phyloP scores from a whole-genome alignment of 2,329 filamentous ascomycete species.

The Pezicula neosporulosa region DNA sequence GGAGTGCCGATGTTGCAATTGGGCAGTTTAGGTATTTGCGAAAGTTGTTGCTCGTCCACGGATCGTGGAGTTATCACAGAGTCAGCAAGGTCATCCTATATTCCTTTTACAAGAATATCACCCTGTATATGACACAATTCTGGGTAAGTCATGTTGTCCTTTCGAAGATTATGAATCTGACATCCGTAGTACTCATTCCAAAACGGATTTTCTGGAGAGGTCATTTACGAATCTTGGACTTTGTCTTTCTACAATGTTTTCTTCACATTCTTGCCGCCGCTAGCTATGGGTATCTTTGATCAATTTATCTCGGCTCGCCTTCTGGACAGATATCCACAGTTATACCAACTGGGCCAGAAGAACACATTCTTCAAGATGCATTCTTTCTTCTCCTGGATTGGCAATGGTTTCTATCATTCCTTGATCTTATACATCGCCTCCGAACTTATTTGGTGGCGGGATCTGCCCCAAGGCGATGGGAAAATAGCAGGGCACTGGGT shows the following conservation, averaged over 20 bases:
- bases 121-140: constrained; percentile 98
- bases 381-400: constrained; percentile 89
- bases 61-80: constrained; percentile 95
- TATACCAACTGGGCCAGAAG: constrained; percentile 90
- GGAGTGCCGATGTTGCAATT: constrained; percentile 93
- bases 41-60: constrained; percentile 91
- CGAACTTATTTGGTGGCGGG: constrained; percentile 76
- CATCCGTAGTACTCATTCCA: constrained; percentile 80
- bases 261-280: constrained; percentile 89
- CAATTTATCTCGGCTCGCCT: constrained; percentile 95
- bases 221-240: constrained; percentile 99
- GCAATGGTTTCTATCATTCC: constrained; percentile 94
- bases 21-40: constrained; percentile 93
- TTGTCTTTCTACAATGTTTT: constrained; percentile 99
- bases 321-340: constrained; percentile 91
- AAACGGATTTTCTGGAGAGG: constrained; percentile 95
- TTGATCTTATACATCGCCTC: constrained; percentile 86
- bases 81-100: constrained; percentile 97
- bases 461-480: constrained; percentile 76
- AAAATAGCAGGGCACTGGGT: constrained; percentile 91
- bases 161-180: constrained; percentile 24
- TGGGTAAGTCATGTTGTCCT: constrained; percentile 61
- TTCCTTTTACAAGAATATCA: constrained; percentile 99
- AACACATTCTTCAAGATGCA: constrained; percentile 92
- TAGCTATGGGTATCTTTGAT: constrained; percentile 94